phyloP scores from a whole-genome alignment of 139 green algal species.

The Asterochloris erici region DNA sequence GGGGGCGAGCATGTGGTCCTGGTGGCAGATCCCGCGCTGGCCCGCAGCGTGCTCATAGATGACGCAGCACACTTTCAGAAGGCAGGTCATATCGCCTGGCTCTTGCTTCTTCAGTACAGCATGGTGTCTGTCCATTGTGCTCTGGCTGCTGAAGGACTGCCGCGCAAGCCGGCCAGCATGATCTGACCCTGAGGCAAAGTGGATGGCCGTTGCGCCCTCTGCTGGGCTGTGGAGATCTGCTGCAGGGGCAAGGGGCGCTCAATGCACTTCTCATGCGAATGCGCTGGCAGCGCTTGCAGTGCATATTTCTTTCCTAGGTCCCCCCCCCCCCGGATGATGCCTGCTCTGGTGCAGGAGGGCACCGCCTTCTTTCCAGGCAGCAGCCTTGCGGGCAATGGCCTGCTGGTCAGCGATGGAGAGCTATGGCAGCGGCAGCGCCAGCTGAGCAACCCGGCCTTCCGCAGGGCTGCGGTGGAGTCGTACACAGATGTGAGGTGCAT shows the following conservation, averaged over 20 bases:
- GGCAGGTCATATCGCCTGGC: neutral
- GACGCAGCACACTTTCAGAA: slow-evolving; percentile 30
- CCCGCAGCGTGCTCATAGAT: slow-evolving; percentile 35
- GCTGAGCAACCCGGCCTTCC: slow-evolving; percentile 83
- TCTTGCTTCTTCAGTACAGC: neutral
- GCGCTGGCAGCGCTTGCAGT: neutral
- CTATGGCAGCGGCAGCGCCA: slow-evolving; percentile 76
- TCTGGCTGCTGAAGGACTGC: too few species aligned
- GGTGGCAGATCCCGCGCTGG: slow-evolving; percentile 44
- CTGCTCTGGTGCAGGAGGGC: slow-evolving; percentile 49
- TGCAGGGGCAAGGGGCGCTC: neutral
- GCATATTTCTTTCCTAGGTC: neutral
- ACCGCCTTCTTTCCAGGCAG: slow-evolving; percentile 89
- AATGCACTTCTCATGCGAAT: neutral
- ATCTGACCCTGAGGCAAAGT: too few species aligned
- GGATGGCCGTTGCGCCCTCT: neutral
- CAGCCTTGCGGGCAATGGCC: slow-evolving; percentile 75
- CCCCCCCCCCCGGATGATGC: neutral
- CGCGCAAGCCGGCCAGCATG: too few species aligned
- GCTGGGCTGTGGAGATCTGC: neutral
- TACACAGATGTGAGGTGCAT: slow-evolving; percentile 33
- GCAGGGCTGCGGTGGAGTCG: slow-evolving; percentile 56
- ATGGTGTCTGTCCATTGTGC: too few species aligned
- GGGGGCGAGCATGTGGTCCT: slow-evolving; percentile 78
- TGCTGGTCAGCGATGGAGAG: slow-evolving; percentile 80